Percentiles rank a stretch among this genome's conserved stretches.
Conservation (phyloP, 1,284 basidiomycete genomes). For the Rhizoctonia solani region DNA sequence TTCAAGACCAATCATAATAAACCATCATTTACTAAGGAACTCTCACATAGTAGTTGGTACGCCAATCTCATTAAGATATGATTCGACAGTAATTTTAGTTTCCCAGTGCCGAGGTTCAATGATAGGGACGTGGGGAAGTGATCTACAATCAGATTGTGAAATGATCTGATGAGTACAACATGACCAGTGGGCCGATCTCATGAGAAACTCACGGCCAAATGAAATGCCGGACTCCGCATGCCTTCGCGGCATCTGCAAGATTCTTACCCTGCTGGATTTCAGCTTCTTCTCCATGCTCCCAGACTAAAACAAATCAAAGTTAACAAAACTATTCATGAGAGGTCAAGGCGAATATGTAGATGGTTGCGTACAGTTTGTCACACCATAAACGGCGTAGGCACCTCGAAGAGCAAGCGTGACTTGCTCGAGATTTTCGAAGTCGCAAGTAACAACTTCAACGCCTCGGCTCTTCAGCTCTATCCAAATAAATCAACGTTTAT, state of each 20-base stretch:
- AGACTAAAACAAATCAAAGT: constrained; percentile 39
- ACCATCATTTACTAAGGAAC: no score
- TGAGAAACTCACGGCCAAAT: constrained; percentile 44
- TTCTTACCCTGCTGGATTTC: constrained; percentile 48
- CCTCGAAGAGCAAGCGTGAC: constrained; percentile 41
- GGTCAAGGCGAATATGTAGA: constrained; percentile 39
- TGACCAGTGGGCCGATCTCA: no score
- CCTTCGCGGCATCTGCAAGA: constrained; percentile 48
- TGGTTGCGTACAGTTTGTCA: constrained; percentile 43
- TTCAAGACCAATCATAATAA: no score
- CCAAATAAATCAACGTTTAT: no score
- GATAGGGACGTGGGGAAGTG: no score
- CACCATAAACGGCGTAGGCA: constrained; percentile 49
- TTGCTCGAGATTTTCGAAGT: not conserved
- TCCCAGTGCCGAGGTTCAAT: constrained; percentile 2
- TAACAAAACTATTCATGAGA: no score
- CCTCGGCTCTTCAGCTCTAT: not conserved
- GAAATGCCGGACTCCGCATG: constrained; percentile 45
- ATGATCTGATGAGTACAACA: no score
- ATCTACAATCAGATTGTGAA: no score
- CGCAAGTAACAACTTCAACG: not conserved
- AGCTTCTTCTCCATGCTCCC: constrained; percentile 39
- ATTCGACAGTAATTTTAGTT: not conserved
- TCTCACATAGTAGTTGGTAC: not conserved
- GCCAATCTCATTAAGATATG: not conserved